Conservation (phyloP, 768 basidiomycete genomes). For the Tylopilus cervinicoccineus region DNA sequence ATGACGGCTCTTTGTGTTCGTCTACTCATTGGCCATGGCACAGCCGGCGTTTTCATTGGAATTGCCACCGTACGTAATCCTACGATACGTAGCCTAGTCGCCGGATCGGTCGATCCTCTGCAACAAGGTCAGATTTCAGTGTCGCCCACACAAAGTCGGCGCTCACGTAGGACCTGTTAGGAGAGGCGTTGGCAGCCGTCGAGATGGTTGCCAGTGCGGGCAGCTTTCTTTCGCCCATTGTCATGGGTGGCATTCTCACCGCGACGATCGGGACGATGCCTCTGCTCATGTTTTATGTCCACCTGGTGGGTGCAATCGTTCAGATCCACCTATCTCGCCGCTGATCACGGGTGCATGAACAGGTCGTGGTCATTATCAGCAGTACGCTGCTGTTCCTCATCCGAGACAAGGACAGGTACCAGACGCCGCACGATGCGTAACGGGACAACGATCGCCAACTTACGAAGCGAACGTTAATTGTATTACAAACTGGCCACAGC, state of each 20-base stretch:
- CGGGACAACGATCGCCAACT: not conserved
- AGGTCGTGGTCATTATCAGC: conserved; percentile 19
- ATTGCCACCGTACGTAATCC: conserved; percentile 14
- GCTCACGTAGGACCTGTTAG: conserved; percentile 6
- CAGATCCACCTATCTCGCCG: too few relatives aligned
- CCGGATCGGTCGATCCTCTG: conserved; percentile 25
- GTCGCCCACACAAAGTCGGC: too few relatives aligned
- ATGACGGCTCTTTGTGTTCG: not conserved
- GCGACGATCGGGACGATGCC: conserved; percentile 20
- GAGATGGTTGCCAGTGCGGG: conserved; percentile 25
- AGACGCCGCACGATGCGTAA: conserved; percentile 5
- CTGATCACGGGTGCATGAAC: not conserved
- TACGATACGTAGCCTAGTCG: conserved; percentile 23
- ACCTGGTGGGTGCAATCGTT: too few relatives aligned
- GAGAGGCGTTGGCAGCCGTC: conserved; percentile 27
- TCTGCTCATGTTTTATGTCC: conserved; percentile 23
- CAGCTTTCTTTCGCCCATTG: conserved; percentile 22
- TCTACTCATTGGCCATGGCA: not conserved
- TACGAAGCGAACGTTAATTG: not conserved
- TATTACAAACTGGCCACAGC: not conserved
- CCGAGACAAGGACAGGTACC: conserved; percentile 21
- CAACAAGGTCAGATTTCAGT: conserved; percentile 21
- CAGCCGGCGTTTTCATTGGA: conserved; percentile 21
- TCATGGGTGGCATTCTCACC: conserved; percentile 29
- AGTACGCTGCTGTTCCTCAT: conserved; percentile 20